phyloP scores from a whole-genome alignment of 352 stramenopile species.

The Pythium rhizo-oryzae region DNA sequence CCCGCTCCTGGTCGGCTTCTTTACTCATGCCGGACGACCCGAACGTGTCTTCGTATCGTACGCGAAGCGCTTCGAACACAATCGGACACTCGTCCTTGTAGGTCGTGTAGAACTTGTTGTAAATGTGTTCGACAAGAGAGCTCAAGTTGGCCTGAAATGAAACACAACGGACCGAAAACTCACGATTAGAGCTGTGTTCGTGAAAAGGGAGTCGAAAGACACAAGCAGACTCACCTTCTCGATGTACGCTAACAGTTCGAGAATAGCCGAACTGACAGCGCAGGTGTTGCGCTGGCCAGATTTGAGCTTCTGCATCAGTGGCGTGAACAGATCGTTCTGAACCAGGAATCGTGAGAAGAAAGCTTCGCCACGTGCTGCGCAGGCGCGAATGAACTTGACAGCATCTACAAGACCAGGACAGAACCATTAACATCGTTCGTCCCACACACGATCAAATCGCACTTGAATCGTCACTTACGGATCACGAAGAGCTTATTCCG shows the following conservation, averaged over 20 bases:
- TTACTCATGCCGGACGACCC: conserved; percentile 30
- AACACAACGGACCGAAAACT: neutral
- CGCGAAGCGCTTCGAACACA: conserved; percentile 71
- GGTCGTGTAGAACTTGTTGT: conserved; percentile 77
- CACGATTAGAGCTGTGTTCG: too few relatives aligned
- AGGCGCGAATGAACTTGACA: conserved; percentile 79
- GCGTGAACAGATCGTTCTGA: conserved; percentile 72
- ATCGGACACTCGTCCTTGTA: conserved; percentile 73
- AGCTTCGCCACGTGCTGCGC: conserved; percentile 68
- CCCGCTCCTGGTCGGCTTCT: conserved; percentile 28
- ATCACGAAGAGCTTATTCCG: conserved; percentile 87
- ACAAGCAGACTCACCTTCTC: conserved; percentile 52
- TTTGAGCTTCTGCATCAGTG: conserved; percentile 55
- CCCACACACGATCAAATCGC: neutral
- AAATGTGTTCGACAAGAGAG: conserved; percentile 74
- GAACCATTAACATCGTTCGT: neutral
- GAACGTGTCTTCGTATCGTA: conserved; percentile 57
- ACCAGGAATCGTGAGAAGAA: conserved; percentile 86
- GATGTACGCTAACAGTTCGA: conserved; percentile 77
- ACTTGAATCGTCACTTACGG: conserved; percentile 43
- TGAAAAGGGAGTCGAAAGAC: neutral
- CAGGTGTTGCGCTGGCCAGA: conserved; percentile 52
- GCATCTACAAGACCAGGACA: conserved; percentile 42
- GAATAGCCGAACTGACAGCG: conserved; percentile 69
- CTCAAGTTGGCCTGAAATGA: conserved; percentile 57